These are phyloP conservation scores for Bacterosira constricta DNA, from an alignment of 108 stramenopile species.

Conservation along the genomic window DNA sequence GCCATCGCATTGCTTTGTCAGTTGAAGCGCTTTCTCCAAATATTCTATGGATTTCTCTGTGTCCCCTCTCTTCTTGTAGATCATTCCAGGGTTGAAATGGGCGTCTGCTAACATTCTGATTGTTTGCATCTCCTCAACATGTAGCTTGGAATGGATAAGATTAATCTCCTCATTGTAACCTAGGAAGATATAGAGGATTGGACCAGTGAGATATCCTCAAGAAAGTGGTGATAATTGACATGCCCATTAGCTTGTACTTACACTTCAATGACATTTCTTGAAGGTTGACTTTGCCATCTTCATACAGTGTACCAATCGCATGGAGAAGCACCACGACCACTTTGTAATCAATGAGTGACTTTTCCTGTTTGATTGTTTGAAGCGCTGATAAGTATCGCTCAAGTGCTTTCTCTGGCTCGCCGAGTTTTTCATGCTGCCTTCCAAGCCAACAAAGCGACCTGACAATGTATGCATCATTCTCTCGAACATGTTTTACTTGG, in stretches of 20 bases:
- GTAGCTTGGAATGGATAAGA: conserved; percentile 35
- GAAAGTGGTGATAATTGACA: background rate
- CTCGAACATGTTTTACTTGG: conserved; percentile 25
- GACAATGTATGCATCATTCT: conserved; percentile 16
- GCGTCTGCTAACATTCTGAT: conserved; percentile 26
- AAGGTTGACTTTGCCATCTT: conserved; percentile 41
- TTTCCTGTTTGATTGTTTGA: conserved; percentile 40
- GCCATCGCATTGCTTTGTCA: conserved; percentile 20
- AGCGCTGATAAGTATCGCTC: conserved; percentile 46
- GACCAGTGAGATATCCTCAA: background rate
- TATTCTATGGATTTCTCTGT: conserved; percentile 30
- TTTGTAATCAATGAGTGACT: conserved; percentile 29
- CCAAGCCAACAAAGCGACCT: conserved; percentile 48
- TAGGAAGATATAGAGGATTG: background rate
- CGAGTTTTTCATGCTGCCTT: conserved; percentile 34
- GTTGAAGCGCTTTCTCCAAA: conserved; percentile 27
- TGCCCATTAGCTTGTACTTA: background rate
- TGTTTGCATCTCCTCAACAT: conserved; percentile 6
- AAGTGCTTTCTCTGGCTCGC: conserved; percentile 32
- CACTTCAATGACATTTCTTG: conserved; percentile 46
- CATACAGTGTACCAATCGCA: conserved; percentile 37
- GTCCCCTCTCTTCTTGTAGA: conserved; percentile 29
- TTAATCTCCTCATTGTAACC: conserved; percentile 42
- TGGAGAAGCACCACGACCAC: conserved; percentile 47
- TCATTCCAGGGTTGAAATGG: conserved; percentile 29